These are phyloP conservation scores for Phytophthora hibernalis DNA, from an alignment of 352 stramenopile species.

Conservation along the genomic window DNA sequence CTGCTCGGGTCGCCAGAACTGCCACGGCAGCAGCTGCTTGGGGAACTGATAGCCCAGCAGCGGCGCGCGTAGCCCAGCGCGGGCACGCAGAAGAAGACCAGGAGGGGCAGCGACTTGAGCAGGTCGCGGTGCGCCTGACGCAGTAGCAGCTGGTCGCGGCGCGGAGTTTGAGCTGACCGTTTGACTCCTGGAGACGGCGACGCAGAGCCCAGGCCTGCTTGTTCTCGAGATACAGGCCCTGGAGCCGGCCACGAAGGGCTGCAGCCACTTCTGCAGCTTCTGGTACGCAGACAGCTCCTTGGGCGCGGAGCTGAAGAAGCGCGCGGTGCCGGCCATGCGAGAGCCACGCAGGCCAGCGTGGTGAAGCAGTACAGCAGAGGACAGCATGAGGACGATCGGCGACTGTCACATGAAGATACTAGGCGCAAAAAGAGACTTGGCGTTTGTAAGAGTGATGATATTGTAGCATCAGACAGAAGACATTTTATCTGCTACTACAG, in stretches of 20 bases:
- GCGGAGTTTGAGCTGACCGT: slow-evolving; percentile 43
- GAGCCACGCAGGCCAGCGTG: background rate
- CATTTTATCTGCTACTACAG: no score
- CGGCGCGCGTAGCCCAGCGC: slow-evolving; percentile 76
- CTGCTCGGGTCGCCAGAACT: slow-evolving; percentile 87
- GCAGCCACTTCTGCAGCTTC: slow-evolving; percentile 84
- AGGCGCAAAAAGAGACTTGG: no score
- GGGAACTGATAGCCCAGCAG: slow-evolving; percentile 87
- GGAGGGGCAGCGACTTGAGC: slow-evolving; percentile 82
- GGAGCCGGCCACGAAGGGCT: slow-evolving; percentile 76
- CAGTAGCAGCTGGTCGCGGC: slow-evolving; percentile 83
- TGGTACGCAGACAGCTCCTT: slow-evolving; percentile 74
- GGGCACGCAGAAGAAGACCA: slow-evolving; percentile 80
- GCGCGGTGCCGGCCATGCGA: background rate
- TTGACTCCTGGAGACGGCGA: slow-evolving; percentile 54
- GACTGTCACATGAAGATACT: background rate
- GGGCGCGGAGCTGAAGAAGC: slow-evolving; percentile 27
- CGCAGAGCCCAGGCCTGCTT: slow-evolving; percentile 79
- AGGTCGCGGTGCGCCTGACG: slow-evolving; percentile 84
- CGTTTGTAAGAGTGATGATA: no score
- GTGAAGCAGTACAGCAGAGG: slow-evolving; percentile 3
- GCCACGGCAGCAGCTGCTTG: slow-evolving; percentile 84
- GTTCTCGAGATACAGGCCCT: slow-evolving; percentile 80
- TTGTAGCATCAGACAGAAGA: no score
- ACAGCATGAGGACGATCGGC: slow-evolving; percentile 13